Conservation (phyloP, 1,284 basidiomycete species). For the Trichosporon sp. region DNA sequence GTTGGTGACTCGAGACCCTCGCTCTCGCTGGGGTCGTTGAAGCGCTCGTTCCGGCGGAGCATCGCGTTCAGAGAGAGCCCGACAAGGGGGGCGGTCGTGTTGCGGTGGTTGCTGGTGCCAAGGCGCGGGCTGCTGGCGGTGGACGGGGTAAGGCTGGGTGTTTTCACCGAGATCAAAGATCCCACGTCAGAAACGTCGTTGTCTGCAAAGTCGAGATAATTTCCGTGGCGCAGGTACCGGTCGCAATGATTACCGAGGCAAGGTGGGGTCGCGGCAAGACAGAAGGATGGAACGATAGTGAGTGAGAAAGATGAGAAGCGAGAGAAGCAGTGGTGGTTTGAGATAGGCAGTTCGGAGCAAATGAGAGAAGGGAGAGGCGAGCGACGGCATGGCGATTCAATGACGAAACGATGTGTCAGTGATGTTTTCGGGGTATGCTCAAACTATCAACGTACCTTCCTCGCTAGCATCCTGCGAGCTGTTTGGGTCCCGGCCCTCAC, state of each 20-base stretch:
- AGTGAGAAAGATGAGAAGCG: neutral
- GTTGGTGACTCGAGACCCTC: constrained; percentile 55
- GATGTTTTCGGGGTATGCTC: neutral
- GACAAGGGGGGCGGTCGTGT: constrained; percentile 20
- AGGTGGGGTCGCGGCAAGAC: neutral
- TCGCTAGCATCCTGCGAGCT: constrained; percentile 55
- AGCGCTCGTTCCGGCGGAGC: constrained; percentile 31
- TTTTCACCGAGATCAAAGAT: constrained; percentile 46
- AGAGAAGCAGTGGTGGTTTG: neutral
- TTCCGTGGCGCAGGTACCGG: constrained; percentile 11
- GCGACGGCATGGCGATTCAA: neutral
- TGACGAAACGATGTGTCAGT: neutral
- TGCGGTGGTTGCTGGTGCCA: constrained; percentile 2
- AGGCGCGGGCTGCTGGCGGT: constrained; percentile 31
- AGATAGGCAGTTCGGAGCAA: neutral
- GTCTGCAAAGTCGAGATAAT: constrained; percentile 35
- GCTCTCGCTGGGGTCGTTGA: constrained; percentile 39
- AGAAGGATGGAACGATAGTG: neutral
- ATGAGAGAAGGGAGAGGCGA: neutral
- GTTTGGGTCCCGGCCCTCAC: constrained; percentile 24
- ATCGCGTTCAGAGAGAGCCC: constrained; percentile 28
- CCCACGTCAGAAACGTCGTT: constrained; percentile 55
- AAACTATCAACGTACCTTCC: constrained; percentile 45
- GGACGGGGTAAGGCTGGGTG: constrained; percentile 33
- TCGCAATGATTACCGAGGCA: constrained; percentile 2